Conservation (phyloP, 768 basidiomycete genomes). For the Boletus rubescentipes region DNA sequence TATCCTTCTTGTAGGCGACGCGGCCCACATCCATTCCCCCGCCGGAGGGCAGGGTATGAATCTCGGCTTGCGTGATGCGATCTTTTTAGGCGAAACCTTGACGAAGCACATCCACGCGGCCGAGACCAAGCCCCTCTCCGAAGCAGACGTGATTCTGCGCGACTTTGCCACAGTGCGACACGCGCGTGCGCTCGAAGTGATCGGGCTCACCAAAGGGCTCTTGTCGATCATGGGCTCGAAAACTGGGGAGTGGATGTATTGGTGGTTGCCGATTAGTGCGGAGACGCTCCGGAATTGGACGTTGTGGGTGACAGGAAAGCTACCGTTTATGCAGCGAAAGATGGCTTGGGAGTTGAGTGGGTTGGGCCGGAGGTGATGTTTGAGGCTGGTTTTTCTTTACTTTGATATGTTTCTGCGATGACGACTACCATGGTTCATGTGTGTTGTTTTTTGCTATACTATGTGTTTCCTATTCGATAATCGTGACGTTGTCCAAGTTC, state of each 20-base stretch:
- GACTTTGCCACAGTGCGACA: constrained; percentile 39
- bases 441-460: background rate
- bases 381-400: background rate
- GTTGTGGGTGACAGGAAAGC: constrained; percentile 21
- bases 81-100: constrained; percentile 44
- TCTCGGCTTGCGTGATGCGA: constrained; percentile 52
- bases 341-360: constrained; percentile 30
- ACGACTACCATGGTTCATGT: background rate
- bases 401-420: background rate
- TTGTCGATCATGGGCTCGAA: constrained; percentile 24
- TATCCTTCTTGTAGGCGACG: constrained; percentile 39
- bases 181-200: constrained; percentile 41
- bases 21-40: too few species aligned
- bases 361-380: constrained; percentile 21
- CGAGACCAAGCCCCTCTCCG: constrained; percentile 8
- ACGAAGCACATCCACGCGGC: constrained; percentile 33
- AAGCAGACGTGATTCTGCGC: constrained; percentile 35
- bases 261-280: constrained; percentile 32
- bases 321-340: constrained; percentile 19
- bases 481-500: too few species aligned
- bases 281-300: constrained; percentile 27
- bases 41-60: constrained; percentile 62
- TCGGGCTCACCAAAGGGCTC: constrained; percentile 40
- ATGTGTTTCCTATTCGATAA: background rate
- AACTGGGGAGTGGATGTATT: constrained; percentile 2